A percentile compares a stretch with the other conserved stretches of the same genome.
These are phyloP conservation scores for Quercus robur DNA, from an alignment of 306 rosid genomes.

Conservation along the genomic window DNA sequence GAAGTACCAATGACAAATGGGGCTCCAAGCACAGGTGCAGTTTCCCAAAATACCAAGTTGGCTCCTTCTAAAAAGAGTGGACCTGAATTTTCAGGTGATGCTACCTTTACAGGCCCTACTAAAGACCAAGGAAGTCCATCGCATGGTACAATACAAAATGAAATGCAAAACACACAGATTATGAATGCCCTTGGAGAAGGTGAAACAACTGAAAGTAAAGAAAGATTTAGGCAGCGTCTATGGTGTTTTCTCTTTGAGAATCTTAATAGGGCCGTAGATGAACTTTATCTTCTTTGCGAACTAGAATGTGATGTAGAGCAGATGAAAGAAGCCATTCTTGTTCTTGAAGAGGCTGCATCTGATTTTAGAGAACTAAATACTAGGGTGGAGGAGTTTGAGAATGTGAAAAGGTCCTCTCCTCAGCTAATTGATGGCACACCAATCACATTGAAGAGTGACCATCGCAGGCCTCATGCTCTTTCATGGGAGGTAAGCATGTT, in stretches of 20 bases:
- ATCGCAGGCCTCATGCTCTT: slow-evolving; percentile 97
- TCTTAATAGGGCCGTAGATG: slow-evolving; percentile 98
- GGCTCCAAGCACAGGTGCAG: slow-evolving; percentile 26
- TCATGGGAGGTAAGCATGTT: slow-evolving; percentile 90
- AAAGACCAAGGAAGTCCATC: slow-evolving; percentile 37
- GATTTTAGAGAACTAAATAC: slow-evolving; percentile 81
- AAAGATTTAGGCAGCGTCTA: slow-evolving; percentile 94
- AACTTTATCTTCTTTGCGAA: slow-evolving; percentile 97
- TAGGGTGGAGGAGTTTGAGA: slow-evolving; percentile 94
- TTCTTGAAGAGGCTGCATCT: slow-evolving; percentile 93
- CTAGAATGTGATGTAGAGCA: slow-evolving; percentile 93
- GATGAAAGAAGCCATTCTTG: slow-evolving; percentile 98
- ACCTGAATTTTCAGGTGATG: slow-evolving; percentile 31
- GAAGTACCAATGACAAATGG: slow-evolving; percentile 26
- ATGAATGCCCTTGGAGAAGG: slow-evolving; percentile 53
- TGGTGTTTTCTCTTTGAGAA: slow-evolving; percentile 99
- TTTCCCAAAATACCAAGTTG: slow-evolving; percentile 29
- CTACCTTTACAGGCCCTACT: slow-evolving; percentile 19
- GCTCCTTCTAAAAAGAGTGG: slow-evolving; percentile 23
- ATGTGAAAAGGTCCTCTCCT: slow-evolving; percentile 67
- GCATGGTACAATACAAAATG: slow-evolving; percentile 28
- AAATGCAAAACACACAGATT: slow-evolving; percentile 46
- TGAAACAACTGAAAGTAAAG: slow-evolving; percentile 82
- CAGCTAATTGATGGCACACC: slow-evolving; percentile 68
- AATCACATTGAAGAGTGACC: slow-evolving; percentile 79